These are phyloP conservation scores for Didymellaceae sp. DNA, from an alignment of 2,329 filamentous ascomycete genomes.

Conservation along the genomic window DNA sequence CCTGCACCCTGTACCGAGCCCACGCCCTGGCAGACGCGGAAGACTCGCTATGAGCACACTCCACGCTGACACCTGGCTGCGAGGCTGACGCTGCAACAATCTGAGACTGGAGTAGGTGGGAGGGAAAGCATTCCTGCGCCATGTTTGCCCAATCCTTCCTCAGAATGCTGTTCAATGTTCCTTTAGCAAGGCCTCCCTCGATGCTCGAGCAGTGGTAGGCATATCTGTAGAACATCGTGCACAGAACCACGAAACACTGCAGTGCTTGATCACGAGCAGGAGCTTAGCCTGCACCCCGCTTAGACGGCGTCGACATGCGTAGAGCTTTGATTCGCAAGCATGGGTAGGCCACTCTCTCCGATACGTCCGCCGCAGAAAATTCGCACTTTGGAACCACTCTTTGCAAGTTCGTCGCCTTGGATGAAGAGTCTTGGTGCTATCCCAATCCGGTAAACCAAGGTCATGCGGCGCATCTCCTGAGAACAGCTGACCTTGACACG, in stretches of 20 bases:
- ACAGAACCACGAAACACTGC: slow-evolving; percentile 1
- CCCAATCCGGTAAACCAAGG: slow-evolving; percentile 12
- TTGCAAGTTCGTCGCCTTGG: slow-evolving; percentile 8
- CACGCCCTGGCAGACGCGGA: slow-evolving; percentile 28
- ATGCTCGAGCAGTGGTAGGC: background rate
- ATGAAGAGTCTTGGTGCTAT: slow-evolving; percentile 4
- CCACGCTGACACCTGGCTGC: slow-evolving; percentile 11
- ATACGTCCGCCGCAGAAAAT: slow-evolving; percentile 18
- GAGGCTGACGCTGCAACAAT: slow-evolving; percentile 25
- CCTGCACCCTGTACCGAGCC: slow-evolving; percentile 21
- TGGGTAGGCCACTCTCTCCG: slow-evolving; percentile 4
- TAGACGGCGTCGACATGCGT: slow-evolving; percentile 13
- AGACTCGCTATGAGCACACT: slow-evolving; percentile 23
- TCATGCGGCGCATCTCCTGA: slow-evolving; percentile 14
- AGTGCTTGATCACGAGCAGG: slow-evolving; percentile 11
- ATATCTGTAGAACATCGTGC: background rate
- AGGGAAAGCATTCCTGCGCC: slow-evolving; percentile 2
- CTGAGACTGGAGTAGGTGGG: slow-evolving; percentile 10
- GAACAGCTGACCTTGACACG: slow-evolving; percentile 18
- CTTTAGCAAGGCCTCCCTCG: no score
- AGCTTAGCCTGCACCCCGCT: slow-evolving; percentile 16
- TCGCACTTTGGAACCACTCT: slow-evolving; percentile 18
- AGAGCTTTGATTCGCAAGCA: slow-evolving; percentile 12
- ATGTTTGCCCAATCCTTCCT: background rate
- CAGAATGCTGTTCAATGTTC: background rate